These are phyloP conservation scores for Skeletonema costatum DNA, from an alignment of 108 stramenopile species.

Conservation along the genomic window DNA sequence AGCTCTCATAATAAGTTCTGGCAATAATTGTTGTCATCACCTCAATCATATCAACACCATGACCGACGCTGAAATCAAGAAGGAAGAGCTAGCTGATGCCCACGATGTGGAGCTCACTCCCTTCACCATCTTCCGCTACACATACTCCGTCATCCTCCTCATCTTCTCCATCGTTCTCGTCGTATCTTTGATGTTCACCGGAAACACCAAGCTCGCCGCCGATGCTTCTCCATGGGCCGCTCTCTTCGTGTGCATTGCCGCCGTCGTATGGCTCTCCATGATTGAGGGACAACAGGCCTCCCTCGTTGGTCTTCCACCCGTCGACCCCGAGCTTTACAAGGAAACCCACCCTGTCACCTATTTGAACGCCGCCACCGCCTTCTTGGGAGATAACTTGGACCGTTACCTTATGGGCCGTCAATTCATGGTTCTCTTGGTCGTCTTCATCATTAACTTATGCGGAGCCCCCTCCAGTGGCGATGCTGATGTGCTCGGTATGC, in stretches of 20 bases:
- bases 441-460: too few species aligned
- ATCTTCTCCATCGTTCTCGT: constrained; percentile 66
- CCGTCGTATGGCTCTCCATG: constrained; percentile 69
- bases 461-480: too few species aligned
- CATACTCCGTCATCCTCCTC: constrained; percentile 53
- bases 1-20: too few species aligned
- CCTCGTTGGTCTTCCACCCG: constrained; percentile 8
- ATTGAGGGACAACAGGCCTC: constrained; percentile 80
- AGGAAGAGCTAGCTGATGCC: background rate
- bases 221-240: constrained; percentile 60
- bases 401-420: too few species aligned
- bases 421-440: too few species aligned
- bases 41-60: background rate
- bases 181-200: constrained; percentile 58
- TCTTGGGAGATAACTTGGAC: too few species aligned
- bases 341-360: too few species aligned
- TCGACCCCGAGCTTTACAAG: too few species aligned
- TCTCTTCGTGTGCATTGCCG: constrained; percentile 43
- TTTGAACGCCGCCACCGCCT: too few species aligned
- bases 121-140: constrained; percentile 24
- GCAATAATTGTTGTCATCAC: too few species aligned
- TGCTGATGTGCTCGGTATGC: too few species aligned
- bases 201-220: constrained; percentile 61
- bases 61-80: background rate
- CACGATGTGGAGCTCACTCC: constrained; percentile 39